Evolutionary conservation across 306 rosid genomes (phyloP).

Genomic region (Herpetospermum pedunculosum): DNA sequence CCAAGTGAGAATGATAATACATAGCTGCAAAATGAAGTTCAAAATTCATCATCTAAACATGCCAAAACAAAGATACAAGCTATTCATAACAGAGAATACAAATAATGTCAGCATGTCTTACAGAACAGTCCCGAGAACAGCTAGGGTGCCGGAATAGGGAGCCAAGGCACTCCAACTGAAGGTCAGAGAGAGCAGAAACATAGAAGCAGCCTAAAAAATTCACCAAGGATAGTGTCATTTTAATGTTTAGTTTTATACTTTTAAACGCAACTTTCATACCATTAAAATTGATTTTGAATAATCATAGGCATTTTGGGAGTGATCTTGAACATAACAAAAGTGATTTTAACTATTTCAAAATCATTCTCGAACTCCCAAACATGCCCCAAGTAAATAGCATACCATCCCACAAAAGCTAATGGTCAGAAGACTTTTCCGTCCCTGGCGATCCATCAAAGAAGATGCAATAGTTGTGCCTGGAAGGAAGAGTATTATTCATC

Average conservation of each 20-base stretch:
- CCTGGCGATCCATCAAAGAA: conserved; percentile 82
- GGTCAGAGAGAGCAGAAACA: conserved; percentile 83
- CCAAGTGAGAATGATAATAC: conserved; percentile 95
- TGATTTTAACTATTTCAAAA: too few relatives aligned
- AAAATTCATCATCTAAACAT: conserved; percentile 11
- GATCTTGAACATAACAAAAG: too few relatives aligned
- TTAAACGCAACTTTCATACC: too few relatives aligned
- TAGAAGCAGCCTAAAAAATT: conserved; percentile 67
- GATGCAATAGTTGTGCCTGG: conserved; percentile 81
- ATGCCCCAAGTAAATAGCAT: conserved; percentile 9
- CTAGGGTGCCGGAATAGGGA: conserved; percentile 70
- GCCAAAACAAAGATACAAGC: neutral
- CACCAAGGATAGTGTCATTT: neutral
- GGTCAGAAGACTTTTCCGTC: conserved; percentile 78
- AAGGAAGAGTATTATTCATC: conserved; percentile 16
- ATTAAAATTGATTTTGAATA: too few relatives aligned
- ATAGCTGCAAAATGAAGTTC: conserved; percentile 39
- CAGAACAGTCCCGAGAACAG: conserved; percentile 92
- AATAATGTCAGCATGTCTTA: conserved; percentile 23
- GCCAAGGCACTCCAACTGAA: conserved; percentile 74
- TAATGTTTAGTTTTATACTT: too few relatives aligned
- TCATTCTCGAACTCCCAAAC: too few relatives aligned
- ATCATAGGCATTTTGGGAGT: too few relatives aligned
- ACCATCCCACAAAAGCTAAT: conserved; percentile 94
- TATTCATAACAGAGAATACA: neutral